Conservation (phyloP, 768 basidiomycete species). For the Tulasnella calospora region DNA sequence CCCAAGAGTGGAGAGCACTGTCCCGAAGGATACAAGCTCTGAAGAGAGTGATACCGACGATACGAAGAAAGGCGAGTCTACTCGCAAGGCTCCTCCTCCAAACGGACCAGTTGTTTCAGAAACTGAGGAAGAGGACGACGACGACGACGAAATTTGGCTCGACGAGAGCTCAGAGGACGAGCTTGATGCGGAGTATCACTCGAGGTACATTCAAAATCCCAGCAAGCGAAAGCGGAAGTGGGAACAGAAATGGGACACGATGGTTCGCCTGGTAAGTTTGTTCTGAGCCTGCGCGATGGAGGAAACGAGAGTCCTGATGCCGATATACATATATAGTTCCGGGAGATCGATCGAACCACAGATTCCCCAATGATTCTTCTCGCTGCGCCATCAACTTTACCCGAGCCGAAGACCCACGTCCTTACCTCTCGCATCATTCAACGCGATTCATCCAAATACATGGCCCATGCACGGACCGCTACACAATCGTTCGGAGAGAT, state of each 20-base stretch:
- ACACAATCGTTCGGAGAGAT: slow-evolving; percentile 24
- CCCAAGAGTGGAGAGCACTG: slow-evolving; percentile 25
- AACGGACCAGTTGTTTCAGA: background rate
- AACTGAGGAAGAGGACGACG: slow-evolving; percentile 26
- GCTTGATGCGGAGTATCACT: slow-evolving; percentile 28
- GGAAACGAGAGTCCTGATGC: background rate
- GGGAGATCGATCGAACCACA: slow-evolving; percentile 28
- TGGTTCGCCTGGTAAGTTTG: slow-evolving; percentile 23
- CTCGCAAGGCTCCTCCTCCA: background rate
- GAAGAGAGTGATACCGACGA: slow-evolving; percentile 25
- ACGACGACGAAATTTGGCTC: slow-evolving; percentile 28
- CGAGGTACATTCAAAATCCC: slow-evolving; percentile 25
- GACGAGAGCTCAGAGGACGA: slow-evolving; percentile 28
- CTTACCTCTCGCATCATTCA: slow-evolving; percentile 22
- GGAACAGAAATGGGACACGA: slow-evolving; percentile 27
- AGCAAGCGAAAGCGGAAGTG: slow-evolving; percentile 25
- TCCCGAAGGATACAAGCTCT: slow-evolving; percentile 22
- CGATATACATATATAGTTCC: slow-evolving; percentile 19
- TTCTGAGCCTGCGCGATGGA: background rate
- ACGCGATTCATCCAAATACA: slow-evolving; percentile 24
- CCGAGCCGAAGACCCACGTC: slow-evolving; percentile 22
- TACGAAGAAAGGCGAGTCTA: slow-evolving; percentile 14
- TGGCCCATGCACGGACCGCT: slow-evolving; percentile 26
- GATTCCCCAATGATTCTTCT: slow-evolving; percentile 28
- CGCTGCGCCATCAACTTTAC: slow-evolving; percentile 21